Base-by-base conservation (phyloP, 768 basidiomycete genomes). In the Leccinum sublutescens region DNA sequence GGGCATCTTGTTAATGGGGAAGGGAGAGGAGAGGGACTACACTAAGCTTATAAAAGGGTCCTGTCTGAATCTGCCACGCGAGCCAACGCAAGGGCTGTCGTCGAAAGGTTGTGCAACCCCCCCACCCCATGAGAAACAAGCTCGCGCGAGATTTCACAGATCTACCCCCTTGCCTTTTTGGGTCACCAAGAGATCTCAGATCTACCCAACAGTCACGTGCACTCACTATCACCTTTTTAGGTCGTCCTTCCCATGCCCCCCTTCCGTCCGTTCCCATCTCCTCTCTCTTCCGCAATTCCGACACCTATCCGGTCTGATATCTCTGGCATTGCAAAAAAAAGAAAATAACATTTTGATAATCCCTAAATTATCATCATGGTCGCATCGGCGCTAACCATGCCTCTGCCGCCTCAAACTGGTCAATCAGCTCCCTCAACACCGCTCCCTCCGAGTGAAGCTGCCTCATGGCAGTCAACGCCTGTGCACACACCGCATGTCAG, bases 391-490 rank as follows among this genome's bases (percentile, higher is more conserved):
- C 86, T 64, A 98, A 79, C 94, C 95, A 98, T 60, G 85, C 85
- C 74, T 99, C 93, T 15, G 96, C 96, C 53, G 87, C 88, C 78
- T 98, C 95, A 76, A 98, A 99, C 78, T 95, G 91, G 75, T 93
- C 90, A 74, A 93, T 91, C 78, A 98, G 76, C 73, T 95, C 93
- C 58, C 84, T 83, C 73, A 89, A 76, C 47, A 95, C 91, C 38
- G 88, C 83, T 50, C 85, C 82, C 74, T 94, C 92, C 50, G 87
- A 82, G 73, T 91, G 89, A 73, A 98, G 79, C 67, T 91, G 88
- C 75, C 94, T 81, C 83, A 98, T 92, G 74, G 93, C 93, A 57
- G 85, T 83, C 75, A 97, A 82, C 68, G 91, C 85, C 89, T 92
- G 77, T 23, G 29, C 58, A 34, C 52, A 1, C 43, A 58, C 59